These are phyloP conservation scores for Apophysomyces elegans DNA, from an alignment of 371 early-diverging fungal species.

Conservation along the genomic window DNA sequence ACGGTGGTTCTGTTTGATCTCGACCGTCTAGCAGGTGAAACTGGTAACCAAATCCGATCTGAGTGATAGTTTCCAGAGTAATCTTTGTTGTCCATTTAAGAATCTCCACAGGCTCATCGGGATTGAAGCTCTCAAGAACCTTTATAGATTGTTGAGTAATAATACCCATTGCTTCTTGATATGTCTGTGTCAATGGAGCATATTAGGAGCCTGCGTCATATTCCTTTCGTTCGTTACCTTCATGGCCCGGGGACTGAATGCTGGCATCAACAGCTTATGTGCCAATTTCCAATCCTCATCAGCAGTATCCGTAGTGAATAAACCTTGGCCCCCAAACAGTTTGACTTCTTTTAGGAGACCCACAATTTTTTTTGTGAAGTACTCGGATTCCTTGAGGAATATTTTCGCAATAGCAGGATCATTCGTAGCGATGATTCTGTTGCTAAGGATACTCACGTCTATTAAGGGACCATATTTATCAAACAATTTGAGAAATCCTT, in stretches of 20 bases:
- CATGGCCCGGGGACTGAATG: conserved; percentile 50
- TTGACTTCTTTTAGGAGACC: conserved; percentile 31
- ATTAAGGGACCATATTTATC: conserved; percentile 34
- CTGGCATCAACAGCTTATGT: conserved; percentile 54
- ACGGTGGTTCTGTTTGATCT: conserved; percentile 34
- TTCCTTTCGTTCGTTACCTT: conserved; percentile 17
- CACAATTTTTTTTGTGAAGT: conserved; percentile 37
- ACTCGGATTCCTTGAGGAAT: conserved; percentile 35
- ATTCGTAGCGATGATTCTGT: conserved; percentile 29
- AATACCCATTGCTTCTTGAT: conserved; percentile 29
- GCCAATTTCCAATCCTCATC: conserved; percentile 51
- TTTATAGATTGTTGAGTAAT: conserved; percentile 21
- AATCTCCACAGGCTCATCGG: conserved; percentile 27
- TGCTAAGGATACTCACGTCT: conserved; percentile 32
- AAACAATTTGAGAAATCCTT: conserved; percentile 34
- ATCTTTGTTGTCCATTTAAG: conserved; percentile 44
- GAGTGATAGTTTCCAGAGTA: conserved; percentile 38
- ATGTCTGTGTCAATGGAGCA: conserved; percentile 15
- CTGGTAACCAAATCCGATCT: conserved; percentile 48
- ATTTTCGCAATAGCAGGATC: conserved; percentile 41
- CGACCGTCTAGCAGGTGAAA: conserved; percentile 38
- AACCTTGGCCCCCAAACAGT: conserved; percentile 36
- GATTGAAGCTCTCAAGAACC: conserved; percentile 19
- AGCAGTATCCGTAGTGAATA: conserved; percentile 47
- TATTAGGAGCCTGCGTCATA: background rate